Conservation (phyloP, 179 eudicot species). For the Nepenthes alata region DNA sequence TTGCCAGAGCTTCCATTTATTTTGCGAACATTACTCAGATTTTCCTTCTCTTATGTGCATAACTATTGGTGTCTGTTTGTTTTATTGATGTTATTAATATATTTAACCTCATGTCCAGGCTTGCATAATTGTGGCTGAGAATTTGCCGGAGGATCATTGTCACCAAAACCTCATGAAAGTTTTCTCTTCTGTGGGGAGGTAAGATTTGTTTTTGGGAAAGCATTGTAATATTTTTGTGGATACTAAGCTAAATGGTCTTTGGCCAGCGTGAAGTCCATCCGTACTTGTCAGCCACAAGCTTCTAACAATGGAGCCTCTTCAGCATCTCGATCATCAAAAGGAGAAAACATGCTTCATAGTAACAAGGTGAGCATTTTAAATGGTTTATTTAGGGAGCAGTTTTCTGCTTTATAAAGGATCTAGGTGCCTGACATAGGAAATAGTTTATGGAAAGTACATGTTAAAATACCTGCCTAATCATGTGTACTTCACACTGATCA, state of each 20-base stretch:
- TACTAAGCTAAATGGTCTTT: constrained; percentile 4
- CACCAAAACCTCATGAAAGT: constrained; percentile 44
- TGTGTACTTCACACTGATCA: no score
- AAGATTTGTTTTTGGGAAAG: background rate
- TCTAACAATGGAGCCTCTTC: constrained; percentile 29
- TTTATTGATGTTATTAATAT: background rate
- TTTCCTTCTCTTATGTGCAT: background rate
- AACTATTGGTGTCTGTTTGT: background rate
- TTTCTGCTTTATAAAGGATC: no score
- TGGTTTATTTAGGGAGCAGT: background rate
- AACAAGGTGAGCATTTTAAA: constrained; percentile 22
- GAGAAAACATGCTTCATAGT: constrained; percentile 22
- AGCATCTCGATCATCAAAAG: constrained; percentile 30
- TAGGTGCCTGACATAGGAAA: no score
- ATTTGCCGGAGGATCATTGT: constrained; percentile 43
- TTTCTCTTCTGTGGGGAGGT: constrained; percentile 42
- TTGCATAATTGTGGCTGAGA: constrained; percentile 39
- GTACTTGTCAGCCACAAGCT: constrained; percentile 42
- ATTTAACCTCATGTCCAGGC: constrained; percentile 20
- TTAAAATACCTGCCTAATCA: no score
- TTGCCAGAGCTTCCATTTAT: background rate
- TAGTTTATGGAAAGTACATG: no score
- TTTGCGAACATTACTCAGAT: background rate
- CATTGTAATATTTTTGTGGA: background rate
- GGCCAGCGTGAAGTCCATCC: constrained; percentile 37